Evolutionary conservation across 2,329 filamentous ascomycete species (phyloP).

Genomic region (Fulvia fulva): DNA sequence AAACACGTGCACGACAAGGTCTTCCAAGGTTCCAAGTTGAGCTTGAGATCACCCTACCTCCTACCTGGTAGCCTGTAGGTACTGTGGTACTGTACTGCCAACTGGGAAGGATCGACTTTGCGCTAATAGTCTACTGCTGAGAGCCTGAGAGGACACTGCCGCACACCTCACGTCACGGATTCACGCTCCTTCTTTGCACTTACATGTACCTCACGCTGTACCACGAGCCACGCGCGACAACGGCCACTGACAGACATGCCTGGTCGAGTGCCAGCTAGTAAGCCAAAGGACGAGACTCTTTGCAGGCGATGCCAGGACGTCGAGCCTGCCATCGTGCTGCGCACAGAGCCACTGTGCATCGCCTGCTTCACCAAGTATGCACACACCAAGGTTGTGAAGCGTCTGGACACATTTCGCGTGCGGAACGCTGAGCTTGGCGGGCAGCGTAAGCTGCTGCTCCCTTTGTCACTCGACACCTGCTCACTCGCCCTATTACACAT

Average conservation of each 20-base stretch:
- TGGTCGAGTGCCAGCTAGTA: conserved; percentile 16
- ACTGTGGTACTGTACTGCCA: too few species aligned
- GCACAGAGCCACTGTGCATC: conserved; percentile 59
- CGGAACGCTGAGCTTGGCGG: conserved; percentile 41
- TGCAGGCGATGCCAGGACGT: conserved; percentile 57
- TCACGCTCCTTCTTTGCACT: neutral
- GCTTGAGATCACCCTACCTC: too few species aligned
- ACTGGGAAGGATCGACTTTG: too few species aligned
- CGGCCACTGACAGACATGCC: conserved; percentile 24
- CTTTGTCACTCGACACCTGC: conserved; percentile 77
- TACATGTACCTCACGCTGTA: neutral
- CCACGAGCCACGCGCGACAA: neutral
- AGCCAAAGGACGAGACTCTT: conserved; percentile 25
- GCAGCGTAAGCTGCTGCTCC: conserved; percentile 62
- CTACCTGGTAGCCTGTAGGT: too few species aligned
- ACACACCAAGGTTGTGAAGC: conserved; percentile 73
- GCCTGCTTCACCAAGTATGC: conserved; percentile 77
- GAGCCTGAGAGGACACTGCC: too few species aligned
- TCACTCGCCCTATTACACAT: conserved; percentile 75
- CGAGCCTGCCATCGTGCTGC: conserved; percentile 51
- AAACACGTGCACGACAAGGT: too few species aligned
- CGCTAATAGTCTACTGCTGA: too few species aligned
- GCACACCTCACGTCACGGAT: neutral
- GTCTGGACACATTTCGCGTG: conserved; percentile 63
- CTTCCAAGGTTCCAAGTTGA: too few species aligned